These are phyloP conservation scores for Cicer yamashitae DNA, from an alignment of 306 rosid species.

Conservation along the genomic window DNA sequence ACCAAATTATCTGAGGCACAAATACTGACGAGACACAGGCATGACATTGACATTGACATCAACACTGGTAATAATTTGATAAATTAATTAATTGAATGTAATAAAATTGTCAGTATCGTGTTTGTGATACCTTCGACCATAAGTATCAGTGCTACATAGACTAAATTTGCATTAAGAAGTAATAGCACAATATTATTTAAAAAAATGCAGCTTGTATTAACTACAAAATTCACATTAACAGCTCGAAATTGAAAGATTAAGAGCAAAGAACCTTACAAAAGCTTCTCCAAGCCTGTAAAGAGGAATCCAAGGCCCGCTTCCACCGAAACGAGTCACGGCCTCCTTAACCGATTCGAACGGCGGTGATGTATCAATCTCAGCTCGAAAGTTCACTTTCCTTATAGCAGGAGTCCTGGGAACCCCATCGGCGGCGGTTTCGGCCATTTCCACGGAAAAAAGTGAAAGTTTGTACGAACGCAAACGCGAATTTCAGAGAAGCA, in stretches of 20 bases:
- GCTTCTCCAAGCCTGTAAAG: conserved; percentile 64
- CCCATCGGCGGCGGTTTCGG: conserved; percentile 47
- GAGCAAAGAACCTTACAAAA: conserved; percentile 54
- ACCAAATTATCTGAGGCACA: background rate
- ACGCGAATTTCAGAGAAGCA: conserved; percentile 35
- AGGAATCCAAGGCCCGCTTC: conserved; percentile 88
- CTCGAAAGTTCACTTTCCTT: conserved; percentile 63
- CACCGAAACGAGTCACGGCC: conserved; percentile 92
- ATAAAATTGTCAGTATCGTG: too few species aligned
- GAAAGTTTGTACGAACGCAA: background rate
- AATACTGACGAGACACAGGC: too few species aligned
- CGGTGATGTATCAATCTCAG: conserved; percentile 90
- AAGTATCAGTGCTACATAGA: too few species aligned
- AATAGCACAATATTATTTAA: background rate
- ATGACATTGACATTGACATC: too few species aligned
- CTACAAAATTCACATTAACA: background rate
- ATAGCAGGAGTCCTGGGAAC: too few species aligned
- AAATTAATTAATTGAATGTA: too few species aligned
- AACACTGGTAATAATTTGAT: too few species aligned
- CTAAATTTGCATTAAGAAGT: background rate
- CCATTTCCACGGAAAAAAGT: conserved; percentile 50
- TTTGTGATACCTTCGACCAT: too few species aligned
- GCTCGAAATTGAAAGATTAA: background rate
- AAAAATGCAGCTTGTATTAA: conserved; percentile 5
- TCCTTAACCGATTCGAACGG: conserved; percentile 94